A percentile compares a stretch with the other conserved stretches of the same genome.
phyloP scores from a whole-genome alignment of 495 filamentous ascomycete species.

The Oidiodendron maius region DNA sequence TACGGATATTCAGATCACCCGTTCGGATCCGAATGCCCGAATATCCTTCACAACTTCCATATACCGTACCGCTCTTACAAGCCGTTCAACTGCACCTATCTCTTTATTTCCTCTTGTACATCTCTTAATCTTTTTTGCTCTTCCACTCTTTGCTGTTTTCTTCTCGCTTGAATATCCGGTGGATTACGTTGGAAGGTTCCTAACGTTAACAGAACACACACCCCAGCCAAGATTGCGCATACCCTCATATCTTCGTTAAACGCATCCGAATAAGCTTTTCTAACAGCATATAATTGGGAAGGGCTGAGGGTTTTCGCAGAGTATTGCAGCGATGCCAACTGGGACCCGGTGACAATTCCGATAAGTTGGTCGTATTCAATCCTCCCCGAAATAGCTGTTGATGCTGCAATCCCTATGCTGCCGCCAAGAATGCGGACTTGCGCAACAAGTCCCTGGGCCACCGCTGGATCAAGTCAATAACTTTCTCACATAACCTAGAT shows the following conservation, averaged over 20 bases:
- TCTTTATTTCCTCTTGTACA: too few relatives aligned
- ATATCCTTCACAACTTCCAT: too few relatives aligned
- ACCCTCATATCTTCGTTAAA: constrained; percentile 12
- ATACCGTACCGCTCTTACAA: too few relatives aligned
- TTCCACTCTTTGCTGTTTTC: constrained; percentile 5
- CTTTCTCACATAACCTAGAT: too few relatives aligned
- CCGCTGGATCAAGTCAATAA: constrained; percentile 24
- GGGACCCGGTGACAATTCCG: constrained; percentile 15
- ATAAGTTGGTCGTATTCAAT: constrained; percentile 17
- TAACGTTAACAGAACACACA: constrained; percentile 5
- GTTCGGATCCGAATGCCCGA: too few relatives aligned
- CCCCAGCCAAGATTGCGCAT: constrained; percentile 3
- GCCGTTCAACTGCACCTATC: too few relatives aligned
- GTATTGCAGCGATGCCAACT: constrained; percentile 21
- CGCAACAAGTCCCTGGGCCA: constrained; percentile 45
- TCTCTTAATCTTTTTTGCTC: constrained; percentile 1
- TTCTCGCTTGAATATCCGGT: constrained; percentile 5
- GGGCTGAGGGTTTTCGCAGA: not conserved
- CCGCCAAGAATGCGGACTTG: constrained; percentile 47
- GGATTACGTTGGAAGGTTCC: constrained; percentile 5
- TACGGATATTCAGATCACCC: too few relatives aligned
- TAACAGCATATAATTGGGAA: constrained; percentile 7
- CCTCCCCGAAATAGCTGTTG: constrained; percentile 36
- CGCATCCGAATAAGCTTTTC: constrained; percentile 15
- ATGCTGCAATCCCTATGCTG: constrained; percentile 45